phyloP scores from a whole-genome alignment of 2,329 filamentous ascomycete genomes.

The Remersonia thermophila region DNA sequence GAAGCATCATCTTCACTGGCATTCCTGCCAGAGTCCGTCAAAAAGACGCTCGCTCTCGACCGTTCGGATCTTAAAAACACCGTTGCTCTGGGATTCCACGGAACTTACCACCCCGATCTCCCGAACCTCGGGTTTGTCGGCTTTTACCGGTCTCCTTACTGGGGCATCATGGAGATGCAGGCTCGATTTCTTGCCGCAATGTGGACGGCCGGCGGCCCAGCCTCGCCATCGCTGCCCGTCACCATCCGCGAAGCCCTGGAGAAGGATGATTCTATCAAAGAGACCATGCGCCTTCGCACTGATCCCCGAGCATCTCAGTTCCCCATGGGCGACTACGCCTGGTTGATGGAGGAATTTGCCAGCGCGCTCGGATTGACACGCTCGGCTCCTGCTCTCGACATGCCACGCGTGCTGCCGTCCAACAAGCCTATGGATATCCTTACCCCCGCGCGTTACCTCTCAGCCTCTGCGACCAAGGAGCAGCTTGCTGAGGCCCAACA shows the following conservation, averaged over 20 bases:
- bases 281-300: constrained; percentile 37
- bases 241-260: constrained; percentile 29
- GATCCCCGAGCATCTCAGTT: constrained; percentile 52
- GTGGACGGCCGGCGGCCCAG: constrained; percentile 34
- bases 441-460: constrained; percentile 43
- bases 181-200: constrained; percentile 52
- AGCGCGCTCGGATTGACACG: constrained; percentile 42
- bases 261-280: constrained; percentile 31
- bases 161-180: constrained; percentile 83
- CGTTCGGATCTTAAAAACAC: constrained; percentile 43
- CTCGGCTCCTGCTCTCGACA: constrained; percentile 21
- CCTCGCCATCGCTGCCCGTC: constrained; percentile 14
- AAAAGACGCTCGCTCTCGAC: constrained; percentile 45
- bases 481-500: constrained; percentile 28
- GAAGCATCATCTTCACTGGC: constrained; percentile 49
- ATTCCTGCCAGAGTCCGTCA: constrained; percentile 47
- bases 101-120: constrained; percentile 47
- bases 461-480: constrained; percentile 27
- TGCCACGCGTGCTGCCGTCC: constrained; percentile 29
- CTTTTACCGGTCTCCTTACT: constrained; percentile 74
- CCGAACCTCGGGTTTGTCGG: constrained; percentile 65
- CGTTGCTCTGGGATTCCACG: constrained; percentile 55
- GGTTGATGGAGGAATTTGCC: constrained; percentile 60
- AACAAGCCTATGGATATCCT: constrained; percentile 38
- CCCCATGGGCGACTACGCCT: constrained; percentile 72